phyloP scores from a whole-genome alignment of 2,329 filamentous ascomycete genomes.

The Ophiostoma perfectum region DNA sequence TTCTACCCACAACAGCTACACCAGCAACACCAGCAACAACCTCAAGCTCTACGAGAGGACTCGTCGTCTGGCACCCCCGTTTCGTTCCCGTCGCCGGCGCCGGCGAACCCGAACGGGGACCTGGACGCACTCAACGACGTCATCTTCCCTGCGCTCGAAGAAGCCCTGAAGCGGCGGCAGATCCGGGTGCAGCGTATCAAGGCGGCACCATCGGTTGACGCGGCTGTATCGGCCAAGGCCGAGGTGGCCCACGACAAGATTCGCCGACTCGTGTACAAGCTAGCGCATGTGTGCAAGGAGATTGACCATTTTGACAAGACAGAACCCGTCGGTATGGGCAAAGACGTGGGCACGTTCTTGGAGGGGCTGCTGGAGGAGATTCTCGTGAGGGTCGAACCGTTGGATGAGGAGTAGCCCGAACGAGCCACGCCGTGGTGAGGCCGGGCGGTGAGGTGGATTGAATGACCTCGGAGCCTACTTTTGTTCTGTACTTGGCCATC shows the following conservation, averaged over 20 bases:
- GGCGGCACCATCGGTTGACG: slow-evolving; percentile 23
- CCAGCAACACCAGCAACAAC: neutral
- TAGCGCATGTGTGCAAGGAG: slow-evolving; percentile 77
- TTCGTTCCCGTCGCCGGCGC: slow-evolving; percentile 53
- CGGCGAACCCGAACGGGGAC: slow-evolving; percentile 58
- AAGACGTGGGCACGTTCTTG: slow-evolving; percentile 79
- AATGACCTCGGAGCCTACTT: neutral
- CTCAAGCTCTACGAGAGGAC: neutral
- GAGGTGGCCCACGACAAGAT: slow-evolving; percentile 76
- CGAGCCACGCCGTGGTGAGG: neutral
- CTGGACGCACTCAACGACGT: slow-evolving; percentile 86
- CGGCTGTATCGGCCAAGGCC: slow-evolving; percentile 47
- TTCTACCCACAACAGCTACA: slow-evolving; percentile 8
- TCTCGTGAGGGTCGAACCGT: slow-evolving; percentile 80
- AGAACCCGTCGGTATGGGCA: slow-evolving; percentile 88
- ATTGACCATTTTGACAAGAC: slow-evolving; percentile 84
- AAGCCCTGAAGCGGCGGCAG: slow-evolving; percentile 76
- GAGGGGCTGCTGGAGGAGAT: slow-evolving; percentile 94
- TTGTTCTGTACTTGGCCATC: neutral
- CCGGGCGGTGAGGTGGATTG: neutral
- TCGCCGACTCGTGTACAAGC: slow-evolving; percentile 72
- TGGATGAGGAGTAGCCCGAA: slow-evolving; percentile 54
- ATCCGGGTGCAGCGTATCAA: slow-evolving; percentile 53
- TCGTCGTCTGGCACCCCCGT: slow-evolving; percentile 29
- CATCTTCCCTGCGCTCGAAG: slow-evolving; percentile 86